These are phyloP conservation scores for Tuber aestivum DNA, from an alignment of 495 filamentous ascomycete genomes.

Conservation along the genomic window DNA sequence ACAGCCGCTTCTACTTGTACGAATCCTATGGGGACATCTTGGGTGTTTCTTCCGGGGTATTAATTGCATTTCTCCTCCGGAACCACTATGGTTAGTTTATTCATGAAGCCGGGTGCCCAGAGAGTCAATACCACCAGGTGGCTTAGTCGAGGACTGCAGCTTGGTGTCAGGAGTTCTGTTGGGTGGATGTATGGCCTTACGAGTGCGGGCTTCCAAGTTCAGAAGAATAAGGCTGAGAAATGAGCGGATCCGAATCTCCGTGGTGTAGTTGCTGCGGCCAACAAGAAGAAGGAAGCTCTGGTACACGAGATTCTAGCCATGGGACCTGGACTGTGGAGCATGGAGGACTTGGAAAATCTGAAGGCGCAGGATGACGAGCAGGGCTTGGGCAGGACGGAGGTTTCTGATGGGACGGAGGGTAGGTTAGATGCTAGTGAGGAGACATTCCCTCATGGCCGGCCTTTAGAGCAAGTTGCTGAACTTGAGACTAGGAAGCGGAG, in stretches of 20 bases:
- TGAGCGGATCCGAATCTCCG: slow-evolving; percentile 21
- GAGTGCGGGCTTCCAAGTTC: slow-evolving; percentile 27
- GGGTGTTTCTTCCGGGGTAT: slow-evolving; percentile 14
- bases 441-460: slow-evolving; percentile 26
- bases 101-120: slow-evolving; percentile 5
- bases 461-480: slow-evolving; percentile 17
- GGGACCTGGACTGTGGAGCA: not conserved
- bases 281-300: not conserved
- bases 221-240: slow-evolving; percentile 18
- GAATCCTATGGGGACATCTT: slow-evolving; percentile 28
- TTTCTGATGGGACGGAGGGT: not conserved
- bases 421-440: not conserved
- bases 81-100: slow-evolving; percentile 4
- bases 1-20: slow-evolving; percentile 31
- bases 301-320: not conserved
- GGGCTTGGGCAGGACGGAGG: too few species aligned
- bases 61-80: slow-evolving; percentile 13
- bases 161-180: not conserved
- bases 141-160: not conserved
- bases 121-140: not conserved
- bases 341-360: not conserved
- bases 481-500: not conserved
- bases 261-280: slow-evolving; percentile 5
- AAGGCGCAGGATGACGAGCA: slow-evolving; percentile 17
- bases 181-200: slow-evolving; percentile 28